These are phyloP conservation scores for Fusarium torulosum DNA, from an alignment of 2,329 filamentous ascomycete genomes.

Conservation along the genomic window DNA sequence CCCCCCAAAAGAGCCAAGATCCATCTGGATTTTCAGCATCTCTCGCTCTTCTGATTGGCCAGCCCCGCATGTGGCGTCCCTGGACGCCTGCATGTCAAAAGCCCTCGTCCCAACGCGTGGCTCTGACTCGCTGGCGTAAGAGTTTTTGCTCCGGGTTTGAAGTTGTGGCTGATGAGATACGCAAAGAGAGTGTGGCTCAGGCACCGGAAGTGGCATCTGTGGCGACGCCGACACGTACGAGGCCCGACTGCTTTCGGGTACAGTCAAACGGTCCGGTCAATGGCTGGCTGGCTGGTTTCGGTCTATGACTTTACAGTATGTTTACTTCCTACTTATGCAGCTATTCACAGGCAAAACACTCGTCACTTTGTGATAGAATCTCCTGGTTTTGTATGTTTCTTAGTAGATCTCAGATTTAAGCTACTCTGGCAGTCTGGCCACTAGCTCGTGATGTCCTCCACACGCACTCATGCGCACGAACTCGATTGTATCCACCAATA, in stretches of 20 bases:
- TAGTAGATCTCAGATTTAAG: neutral
- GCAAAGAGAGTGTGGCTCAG: slow-evolving; percentile 26
- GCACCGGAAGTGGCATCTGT: slow-evolving; percentile 25
- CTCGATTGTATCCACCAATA: slow-evolving; percentile 17
- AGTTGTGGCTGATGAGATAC: slow-evolving; percentile 31
- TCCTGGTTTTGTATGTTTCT: slow-evolving; percentile 7
- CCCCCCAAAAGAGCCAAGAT: slow-evolving; percentile 11
- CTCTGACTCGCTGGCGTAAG: slow-evolving; percentile 35
- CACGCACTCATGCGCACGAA: slow-evolving; percentile 8
- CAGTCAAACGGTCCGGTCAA: slow-evolving; percentile 6
- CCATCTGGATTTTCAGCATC: slow-evolving; percentile 7
- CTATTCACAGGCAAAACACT: slow-evolving; percentile 10
- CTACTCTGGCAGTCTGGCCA: slow-evolving; percentile 10
- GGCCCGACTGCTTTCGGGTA: slow-evolving; percentile 21
- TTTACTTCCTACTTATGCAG: slow-evolving; percentile 4
- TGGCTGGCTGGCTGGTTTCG: slow-evolving; percentile 26
- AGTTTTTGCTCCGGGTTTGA: slow-evolving; percentile 18
- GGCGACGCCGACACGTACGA: slow-evolving; percentile 34
- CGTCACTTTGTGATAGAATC: slow-evolving; percentile 3
- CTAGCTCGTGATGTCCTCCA: slow-evolving; percentile 30
- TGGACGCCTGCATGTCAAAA: slow-evolving; percentile 42
- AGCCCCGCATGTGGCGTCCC: slow-evolving; percentile 36
- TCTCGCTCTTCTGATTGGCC: slow-evolving; percentile 24
- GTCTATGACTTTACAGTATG: neutral
- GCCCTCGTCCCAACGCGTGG: slow-evolving; percentile 26